phyloP scores from a whole-genome alignment of 106 monocot species.

The Apostasia shenzhenica region DNA sequence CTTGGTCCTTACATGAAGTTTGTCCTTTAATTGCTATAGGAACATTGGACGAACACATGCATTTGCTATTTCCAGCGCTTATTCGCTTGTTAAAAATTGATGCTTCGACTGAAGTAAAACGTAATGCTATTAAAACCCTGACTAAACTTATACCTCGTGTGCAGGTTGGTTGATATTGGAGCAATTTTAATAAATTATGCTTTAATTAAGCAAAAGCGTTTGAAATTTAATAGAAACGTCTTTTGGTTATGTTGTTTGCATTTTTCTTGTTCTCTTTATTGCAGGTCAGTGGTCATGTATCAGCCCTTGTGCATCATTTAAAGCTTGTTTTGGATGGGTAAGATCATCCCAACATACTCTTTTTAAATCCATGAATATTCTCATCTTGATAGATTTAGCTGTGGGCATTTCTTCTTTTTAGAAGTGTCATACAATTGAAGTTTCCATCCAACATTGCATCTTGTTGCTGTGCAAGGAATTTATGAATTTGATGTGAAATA shows the following conservation, averaged over 20 bases:
- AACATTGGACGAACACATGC: constrained; percentile 95
- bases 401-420: too few relatives aligned
- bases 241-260: background rate
- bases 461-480: too few relatives aligned
- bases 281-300: constrained; percentile 93
- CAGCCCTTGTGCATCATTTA: constrained; percentile 92
- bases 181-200: background rate
- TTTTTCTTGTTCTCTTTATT: background rate
- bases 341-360: constrained; percentile 3
- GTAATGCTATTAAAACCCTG: constrained; percentile 66
- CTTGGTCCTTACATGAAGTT: background rate
- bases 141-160: constrained; percentile 91
- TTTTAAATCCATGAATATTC: too few relatives aligned
- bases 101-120: constrained; percentile 65
- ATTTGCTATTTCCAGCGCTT: constrained; percentile 88
- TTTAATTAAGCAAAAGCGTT: background rate
- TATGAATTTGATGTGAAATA: too few relatives aligned
- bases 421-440: too few relatives aligned
- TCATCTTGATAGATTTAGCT: too few relatives aligned
- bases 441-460: too few relatives aligned
- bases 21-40: constrained; percentile 27
- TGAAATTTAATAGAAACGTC: background rate
- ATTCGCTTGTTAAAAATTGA: constrained; percentile 94
- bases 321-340: constrained; percentile 94
- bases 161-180: constrained; percentile 45